Evolutionary conservation across 2,329 filamentous ascomycete species (phyloP), one percentile per base, ranked within the genome.

Genomic region (Orbilia oligospora): DNA sequence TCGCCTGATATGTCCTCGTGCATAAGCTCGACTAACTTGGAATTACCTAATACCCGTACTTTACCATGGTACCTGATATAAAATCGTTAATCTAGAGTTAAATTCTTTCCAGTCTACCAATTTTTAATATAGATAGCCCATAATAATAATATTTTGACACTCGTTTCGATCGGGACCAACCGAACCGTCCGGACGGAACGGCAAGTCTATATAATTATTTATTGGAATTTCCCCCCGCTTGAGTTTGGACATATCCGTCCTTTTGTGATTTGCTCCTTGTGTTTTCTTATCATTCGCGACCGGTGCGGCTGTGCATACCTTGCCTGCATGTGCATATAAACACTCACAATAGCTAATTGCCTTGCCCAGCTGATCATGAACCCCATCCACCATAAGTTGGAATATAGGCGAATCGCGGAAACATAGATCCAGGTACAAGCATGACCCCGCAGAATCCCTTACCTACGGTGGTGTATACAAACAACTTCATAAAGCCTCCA

Each of bases 41-140:
- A 66, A 51, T 36, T 53, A 51, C 44, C 63, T 41, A 66, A 66
- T 66, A 66, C 38, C 33, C 48, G 48, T 14, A 16, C 48, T 9
- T 1, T 51, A 51, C 48, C 22, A 36, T 27, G 16, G 44, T 49
- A 49, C 18, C 27, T n/a, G 33, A 51, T 2, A 14, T 33, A 65
- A 48, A 10, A 24, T 46, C 27, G 30, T 4, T 22, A 48, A 30
- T n/a, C 48, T 51, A n/a, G 1, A 5, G 3, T 10, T 22, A 30
- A 27, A 24, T 18, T 9, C 18, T 18, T 16, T n/a, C n/a, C n/a
- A n/a, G n/a, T n/a, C n/a, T n/a, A n/a, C n/a, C n/a, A n/a, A n/a
- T n/a, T n/a, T n/a, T n/a, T n/a, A n/a, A n/a, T 44, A 12, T 2
- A 9, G 38, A 44, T n/a, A n/a, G 10, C 33, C 33, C 33, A 9